A percentile compares a stretch with the other conserved stretches of the same genome.
phyloP scores from a whole-genome alignment of 140 eudicot genomes.

The Eryngium alpinum region DNA sequence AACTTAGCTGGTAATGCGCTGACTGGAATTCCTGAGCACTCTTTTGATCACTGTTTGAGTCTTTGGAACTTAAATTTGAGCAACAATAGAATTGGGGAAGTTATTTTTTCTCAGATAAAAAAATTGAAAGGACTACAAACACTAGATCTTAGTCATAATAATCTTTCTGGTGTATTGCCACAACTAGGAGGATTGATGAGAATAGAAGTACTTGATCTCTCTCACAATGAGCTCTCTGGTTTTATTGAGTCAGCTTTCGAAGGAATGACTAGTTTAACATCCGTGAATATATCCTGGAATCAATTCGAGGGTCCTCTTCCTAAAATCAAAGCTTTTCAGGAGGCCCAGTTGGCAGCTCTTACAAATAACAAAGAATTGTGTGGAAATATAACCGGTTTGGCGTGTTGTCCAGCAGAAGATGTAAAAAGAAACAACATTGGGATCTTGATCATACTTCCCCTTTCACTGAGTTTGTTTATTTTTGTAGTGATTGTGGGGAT shows the following conservation, averaged over 20 bases:
- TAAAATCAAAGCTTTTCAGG: constrained; percentile 6
- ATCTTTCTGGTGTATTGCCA: constrained; percentile 17
- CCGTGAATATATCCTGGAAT: constrained; percentile 21
- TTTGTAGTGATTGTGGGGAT: no score
- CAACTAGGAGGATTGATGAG: constrained; percentile 14
- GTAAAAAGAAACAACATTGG: neutral
- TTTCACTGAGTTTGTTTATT: neutral
- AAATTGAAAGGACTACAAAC: neutral
- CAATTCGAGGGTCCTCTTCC: constrained; percentile 35
- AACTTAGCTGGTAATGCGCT: no score
- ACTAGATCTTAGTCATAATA: constrained; percentile 30
- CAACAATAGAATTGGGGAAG: constrained; percentile 8
- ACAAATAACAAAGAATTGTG: constrained; percentile 23
- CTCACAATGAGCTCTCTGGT: constrained; percentile 33
- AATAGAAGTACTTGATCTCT: constrained; percentile 24
- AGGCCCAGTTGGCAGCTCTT: constrained; percentile 22
- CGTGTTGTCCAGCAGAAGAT: neutral
- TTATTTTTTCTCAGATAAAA: constrained; percentile 18
- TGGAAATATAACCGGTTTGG: constrained; percentile 25
- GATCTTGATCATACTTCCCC: neutral
- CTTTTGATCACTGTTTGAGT: constrained; percentile 3
- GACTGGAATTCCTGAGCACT: constrained; percentile 25
- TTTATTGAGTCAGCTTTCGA: constrained; percentile 21
- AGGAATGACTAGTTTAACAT: constrained; percentile 10
- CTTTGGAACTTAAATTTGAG: constrained; percentile 27